These are phyloP conservation scores for Xylaria sp. DNA, from an alignment of 2,329 filamentous ascomycete genomes.

Conservation along the genomic window DNA sequence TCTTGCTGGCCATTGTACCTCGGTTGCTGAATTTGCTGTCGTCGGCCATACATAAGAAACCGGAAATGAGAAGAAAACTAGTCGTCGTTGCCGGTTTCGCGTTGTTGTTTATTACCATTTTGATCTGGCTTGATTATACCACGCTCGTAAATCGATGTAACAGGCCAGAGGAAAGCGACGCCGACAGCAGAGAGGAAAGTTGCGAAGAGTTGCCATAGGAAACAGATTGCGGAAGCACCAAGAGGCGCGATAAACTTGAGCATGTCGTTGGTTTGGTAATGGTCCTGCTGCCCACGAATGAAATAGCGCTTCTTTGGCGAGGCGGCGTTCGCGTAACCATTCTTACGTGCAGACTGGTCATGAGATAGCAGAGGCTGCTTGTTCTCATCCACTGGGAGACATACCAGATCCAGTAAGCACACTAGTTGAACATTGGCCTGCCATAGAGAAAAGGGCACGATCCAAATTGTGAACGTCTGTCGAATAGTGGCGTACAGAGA, in stretches of 20 bases:
- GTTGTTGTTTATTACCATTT: neutral
- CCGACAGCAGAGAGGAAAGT: slow-evolving; percentile 73
- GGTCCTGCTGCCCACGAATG: slow-evolving; percentile 80
- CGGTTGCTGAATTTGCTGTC: neutral
- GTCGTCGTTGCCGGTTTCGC: neutral
- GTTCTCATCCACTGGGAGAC: slow-evolving; percentile 51
- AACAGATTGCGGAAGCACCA: slow-evolving; percentile 64
- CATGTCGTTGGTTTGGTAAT: slow-evolving; percentile 82
- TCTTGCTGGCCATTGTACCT: neutral
- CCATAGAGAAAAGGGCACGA: slow-evolving; percentile 75
- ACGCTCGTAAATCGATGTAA: slow-evolving; percentile 30
- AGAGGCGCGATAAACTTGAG: slow-evolving; percentile 76
- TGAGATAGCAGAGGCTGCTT: slow-evolving; percentile 39
- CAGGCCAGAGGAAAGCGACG: slow-evolving; percentile 52
- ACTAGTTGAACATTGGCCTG: slow-evolving; percentile 74
- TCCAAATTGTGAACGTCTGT: slow-evolving; percentile 82
- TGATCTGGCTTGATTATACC: neutral
- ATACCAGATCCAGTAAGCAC: slow-evolving; percentile 72
- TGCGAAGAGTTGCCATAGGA: slow-evolving; percentile 71
- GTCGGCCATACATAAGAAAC: neutral
- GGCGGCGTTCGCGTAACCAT: slow-evolving; percentile 26
- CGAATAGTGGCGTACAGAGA: slow-evolving; percentile 79
- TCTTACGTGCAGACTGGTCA: slow-evolving; percentile 37
- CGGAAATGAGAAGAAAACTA: neutral
- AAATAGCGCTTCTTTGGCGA: slow-evolving; percentile 66